Base-by-base conservation (phyloP, 75 land plant genomes). In the Pinus tabuliformis region DNA sequence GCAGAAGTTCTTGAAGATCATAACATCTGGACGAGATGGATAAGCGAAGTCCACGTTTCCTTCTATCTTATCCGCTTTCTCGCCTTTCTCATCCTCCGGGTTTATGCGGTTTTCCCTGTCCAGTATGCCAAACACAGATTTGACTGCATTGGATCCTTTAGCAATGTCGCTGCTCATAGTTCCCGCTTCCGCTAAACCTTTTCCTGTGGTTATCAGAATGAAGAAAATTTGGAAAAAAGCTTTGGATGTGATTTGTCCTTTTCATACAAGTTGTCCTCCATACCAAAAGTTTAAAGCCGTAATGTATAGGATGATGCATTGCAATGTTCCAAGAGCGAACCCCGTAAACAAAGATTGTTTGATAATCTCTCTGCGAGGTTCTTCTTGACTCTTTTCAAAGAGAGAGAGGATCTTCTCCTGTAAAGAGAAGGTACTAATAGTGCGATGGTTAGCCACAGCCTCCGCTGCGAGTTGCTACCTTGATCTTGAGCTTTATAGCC, bases 251-350 rank as follows among this genome's bases (percentile, higher is more conserved):
- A 89, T 84, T 37, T 76, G 30, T 12, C 89, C 86, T 5, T 83
- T 33, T 13, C 81, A 18, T 26, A 90, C 56, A 56, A 95, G 84
- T 39, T 62, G 73, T 6, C 89, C 95, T 3, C 95, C 98, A 78
- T 87, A 95, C 98, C 95, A 95, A 72, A 91, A 91, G 62, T 78
- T 81, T 3, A 91, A 73, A 6, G 92, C 94, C 88, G 86, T 85
- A 9, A 84, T 79, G 81, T 83, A 82, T 4, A 79, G 58, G 58
- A 52, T 81, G 24, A 86, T 65, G 77, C 85, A 59, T 78, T 83
- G 89, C 20, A 91, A 82, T 30, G 63, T 14, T 14, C 87, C 93
- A 0, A 93, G 87, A 15, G 90, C 88, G 39, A 84, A 8, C 3
- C 96, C 96, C 0, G 91, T 93, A 59, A 70, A 73, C 86, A 89